Base-by-base conservation (phyloP, 176 grass and related monocot genomes). In the Rhynchospora breviuscula region DNA sequence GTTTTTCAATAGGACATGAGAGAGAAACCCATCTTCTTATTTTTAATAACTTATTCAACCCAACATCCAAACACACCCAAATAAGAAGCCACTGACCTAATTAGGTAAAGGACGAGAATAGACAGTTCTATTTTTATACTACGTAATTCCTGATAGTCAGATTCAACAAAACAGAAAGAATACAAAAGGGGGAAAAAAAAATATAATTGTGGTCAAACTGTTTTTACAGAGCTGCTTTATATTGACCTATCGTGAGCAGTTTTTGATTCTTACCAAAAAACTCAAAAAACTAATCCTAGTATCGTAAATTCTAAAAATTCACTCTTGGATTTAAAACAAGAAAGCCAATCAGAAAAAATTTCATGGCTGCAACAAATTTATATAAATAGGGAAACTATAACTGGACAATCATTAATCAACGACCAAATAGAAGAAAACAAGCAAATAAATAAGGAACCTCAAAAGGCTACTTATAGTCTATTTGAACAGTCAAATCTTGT, bases 401-500 rank as follows among this genome's bases (percentile, higher is more conserved):
- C 59, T 11, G 59, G 8, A 14, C 1, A 67, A 17, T 29, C 26
- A 29, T 29, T 29, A 29, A 29, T 23, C 13, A 64, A 67, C 64
- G 8, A 67, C 29, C 59, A 61, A 61, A 61, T 61, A 44, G 44
- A 72, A 76, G 56, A 51, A 52, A 82, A 10, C 12, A 25, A 49
- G 62, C 19, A 81, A 64, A 64, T 29, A 21, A 22, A 54, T 21
- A 58, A 79, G 51, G 21, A 75, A 75, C 8, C 31, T 25, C 23
- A 81, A 47, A 6, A 49, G 67, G 48, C 89, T 92, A 90, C 29
- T 52, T 59, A 13, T 88, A 29, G 18, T 95, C 91, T 7, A 86
- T 88, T 63, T 98, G 92, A 82, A 98, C 54, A 51, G 89, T 93
- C 84, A 98, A 79, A 78, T 95, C 92, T 18, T 93, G 89, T 85